Conservation (phyloP, 306 rosid genomes). For the Coriaria nepalensis region DNA sequence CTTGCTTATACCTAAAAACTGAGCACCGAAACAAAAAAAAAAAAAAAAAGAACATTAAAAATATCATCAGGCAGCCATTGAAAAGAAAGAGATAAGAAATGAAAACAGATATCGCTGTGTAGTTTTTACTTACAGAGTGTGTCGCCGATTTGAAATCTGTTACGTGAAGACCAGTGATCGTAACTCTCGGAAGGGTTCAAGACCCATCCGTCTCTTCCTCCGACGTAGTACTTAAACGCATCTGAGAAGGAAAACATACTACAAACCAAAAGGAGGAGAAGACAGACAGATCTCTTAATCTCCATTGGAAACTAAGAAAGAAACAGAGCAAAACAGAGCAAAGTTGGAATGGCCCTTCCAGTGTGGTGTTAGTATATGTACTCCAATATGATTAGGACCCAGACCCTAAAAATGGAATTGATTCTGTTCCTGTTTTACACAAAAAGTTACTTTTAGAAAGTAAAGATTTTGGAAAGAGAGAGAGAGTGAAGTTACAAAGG, state of each 20-base stretch:
- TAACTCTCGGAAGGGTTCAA: constrained; percentile 45
- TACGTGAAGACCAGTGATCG: constrained; percentile 39
- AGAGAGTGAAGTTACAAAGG: too few species aligned
- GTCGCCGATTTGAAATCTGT: constrained; percentile 55
- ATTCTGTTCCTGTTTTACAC: too few species aligned
- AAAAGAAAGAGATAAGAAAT: background rate
- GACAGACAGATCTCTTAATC: constrained; percentile 11
- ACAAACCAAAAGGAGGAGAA: constrained; percentile 9
- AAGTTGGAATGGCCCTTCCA: too few species aligned
- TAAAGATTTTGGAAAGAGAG: too few species aligned
- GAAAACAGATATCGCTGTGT: background rate
- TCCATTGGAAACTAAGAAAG: constrained; percentile 21
- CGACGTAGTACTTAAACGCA: constrained; percentile 40
- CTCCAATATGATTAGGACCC: too few species aligned
- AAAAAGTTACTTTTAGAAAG: too few species aligned
- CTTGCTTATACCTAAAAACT: constrained; percentile 71
- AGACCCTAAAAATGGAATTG: too few species aligned
- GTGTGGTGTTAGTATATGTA: too few species aligned
- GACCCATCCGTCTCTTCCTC: constrained; percentile 72
- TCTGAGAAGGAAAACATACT: constrained; percentile 16
- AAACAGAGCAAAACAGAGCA: background rate
- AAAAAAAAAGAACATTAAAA: background rate
- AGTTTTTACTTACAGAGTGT: constrained; percentile 30
- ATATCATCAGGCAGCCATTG: background rate
- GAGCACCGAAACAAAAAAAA: too few species aligned